Conservation (phyloP, 23 red algal genomes). For the Gracilaria domingensis region DNA sequence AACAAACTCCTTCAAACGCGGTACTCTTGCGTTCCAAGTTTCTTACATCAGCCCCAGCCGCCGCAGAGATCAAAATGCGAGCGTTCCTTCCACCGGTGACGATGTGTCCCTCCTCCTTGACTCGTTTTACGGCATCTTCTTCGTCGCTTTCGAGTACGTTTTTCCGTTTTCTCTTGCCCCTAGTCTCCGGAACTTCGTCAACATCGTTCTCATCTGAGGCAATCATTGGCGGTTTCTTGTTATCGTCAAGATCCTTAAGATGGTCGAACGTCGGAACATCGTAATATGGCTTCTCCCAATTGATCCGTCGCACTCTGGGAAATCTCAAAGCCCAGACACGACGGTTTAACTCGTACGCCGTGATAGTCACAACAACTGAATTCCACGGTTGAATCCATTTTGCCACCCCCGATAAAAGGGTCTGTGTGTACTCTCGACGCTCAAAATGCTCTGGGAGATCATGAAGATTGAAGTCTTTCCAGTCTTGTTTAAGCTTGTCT, state of each 20-base stretch:
- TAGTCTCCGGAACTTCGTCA: constrained; percentile 47
- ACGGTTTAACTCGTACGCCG: constrained; percentile 69
- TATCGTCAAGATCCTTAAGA: constrained; percentile 66
- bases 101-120: constrained; percentile 42
- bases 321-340: constrained; percentile 70
- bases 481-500: constrained; percentile 46
- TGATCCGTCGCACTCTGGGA: constrained; percentile 75
- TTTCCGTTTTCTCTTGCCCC: constrained; percentile 19
- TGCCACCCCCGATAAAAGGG: constrained; percentile 43
- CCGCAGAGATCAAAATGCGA: constrained; percentile 29
- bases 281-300: constrained; percentile 80
- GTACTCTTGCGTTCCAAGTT: constrained; percentile 16
- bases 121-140: constrained; percentile 31
- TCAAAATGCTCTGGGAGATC: constrained; percentile 74
- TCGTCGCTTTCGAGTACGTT: constrained; percentile 32
- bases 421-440: constrained; percentile 25
- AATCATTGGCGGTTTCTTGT: constrained; percentile 39
- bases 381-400: constrained; percentile 84
- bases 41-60: constrained; percentile 33
- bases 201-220: constrained; percentile 58
- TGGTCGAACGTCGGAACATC: constrained; percentile 68
- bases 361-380: constrained; percentile 76
- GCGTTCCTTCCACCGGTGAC: constrained; percentile 42
- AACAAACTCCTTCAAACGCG: constrained; percentile 32
- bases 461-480: constrained; percentile 71